These are phyloP conservation scores for Nakazawaea peltata DNA, from an alignment of 805 yeast genomes.

Conservation along the genomic window DNA sequence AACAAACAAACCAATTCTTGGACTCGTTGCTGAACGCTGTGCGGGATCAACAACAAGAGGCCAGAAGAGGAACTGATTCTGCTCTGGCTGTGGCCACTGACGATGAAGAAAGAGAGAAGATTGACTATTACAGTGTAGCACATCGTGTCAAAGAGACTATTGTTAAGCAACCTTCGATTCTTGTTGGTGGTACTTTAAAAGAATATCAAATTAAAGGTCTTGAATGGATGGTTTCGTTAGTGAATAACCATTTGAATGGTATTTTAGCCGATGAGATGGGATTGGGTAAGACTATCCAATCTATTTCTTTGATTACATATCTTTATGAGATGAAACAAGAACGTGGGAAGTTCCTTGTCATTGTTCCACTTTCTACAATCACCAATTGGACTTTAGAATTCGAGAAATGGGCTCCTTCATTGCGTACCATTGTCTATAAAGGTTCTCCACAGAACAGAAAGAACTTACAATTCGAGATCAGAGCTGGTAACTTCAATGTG, in stretches of 20 bases:
- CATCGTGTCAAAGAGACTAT: conserved; percentile 66
- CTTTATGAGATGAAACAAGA: conserved; percentile 59
- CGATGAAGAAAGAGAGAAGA: conserved; percentile 55
- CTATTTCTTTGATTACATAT: conserved; percentile 70
- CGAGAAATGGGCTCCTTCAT: conserved; percentile 83
- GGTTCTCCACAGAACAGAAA: conserved; percentile 73
- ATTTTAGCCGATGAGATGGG: conserved; percentile 66
- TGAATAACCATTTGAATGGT: conserved; percentile 55
- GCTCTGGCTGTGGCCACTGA: conserved; percentile 20
- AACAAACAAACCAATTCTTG: conserved; percentile 71
- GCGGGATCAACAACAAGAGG: conserved; percentile 61
- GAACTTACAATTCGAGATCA: conserved; percentile 52
- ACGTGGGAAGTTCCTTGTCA: conserved; percentile 65
- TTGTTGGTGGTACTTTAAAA: conserved; percentile 73
- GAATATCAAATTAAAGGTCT: conserved; percentile 66
- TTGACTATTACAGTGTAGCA: conserved; percentile 78
- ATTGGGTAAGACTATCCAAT: conserved; percentile 62
- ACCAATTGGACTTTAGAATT: conserved; percentile 84
- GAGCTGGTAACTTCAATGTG: conserved; percentile 66
- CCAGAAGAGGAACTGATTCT: conserved; percentile 19
- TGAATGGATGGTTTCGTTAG: conserved; percentile 61
- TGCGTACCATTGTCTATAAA: conserved; percentile 65
- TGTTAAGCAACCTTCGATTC: conserved; percentile 54
- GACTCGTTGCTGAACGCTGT: conserved; percentile 77
- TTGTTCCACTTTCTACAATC: conserved; percentile 77